Percentiles rank a stretch among this genome's conserved stretches.
Evolutionary conservation across 2,329 filamentous ascomycete genomes (phyloP).

Genomic region (Ambrosiella beaveri): DNA sequence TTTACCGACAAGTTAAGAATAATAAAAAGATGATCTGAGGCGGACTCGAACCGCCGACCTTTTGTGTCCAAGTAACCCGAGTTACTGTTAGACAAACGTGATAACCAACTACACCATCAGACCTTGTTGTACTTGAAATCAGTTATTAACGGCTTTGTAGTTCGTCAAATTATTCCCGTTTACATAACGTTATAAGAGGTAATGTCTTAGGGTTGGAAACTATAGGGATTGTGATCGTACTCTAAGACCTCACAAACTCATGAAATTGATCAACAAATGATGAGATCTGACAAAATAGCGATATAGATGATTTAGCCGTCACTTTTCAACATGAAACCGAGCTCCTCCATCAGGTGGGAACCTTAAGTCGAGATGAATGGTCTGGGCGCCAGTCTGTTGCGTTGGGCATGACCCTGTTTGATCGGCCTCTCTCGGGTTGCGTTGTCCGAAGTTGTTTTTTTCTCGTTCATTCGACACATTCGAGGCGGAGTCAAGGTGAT

Average conservation of each 20-base stretch:
- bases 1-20: background rate
- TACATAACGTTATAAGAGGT: background rate
- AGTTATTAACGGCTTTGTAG: background rate
- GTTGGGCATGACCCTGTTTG: background rate
- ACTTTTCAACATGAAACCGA: background rate
- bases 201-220: background rate
- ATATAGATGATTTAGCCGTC: background rate
- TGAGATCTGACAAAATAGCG: background rate
- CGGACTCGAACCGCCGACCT: slow-evolving; percentile 10
- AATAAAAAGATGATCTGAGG: slow-evolving; percentile 7
- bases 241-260: background rate
- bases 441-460: background rate
- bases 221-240: background rate
- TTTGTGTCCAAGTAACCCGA: slow-evolving; percentile 3
- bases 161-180: background rate
- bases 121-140: background rate
- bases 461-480: too few relatives aligned
- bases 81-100: slow-evolving; percentile 10
- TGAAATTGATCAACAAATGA: background rate
- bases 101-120: slow-evolving; percentile 12
- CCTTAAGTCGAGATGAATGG: background rate
- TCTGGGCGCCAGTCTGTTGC: background rate
- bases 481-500: too few relatives aligned
- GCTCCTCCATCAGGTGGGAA: background rate
- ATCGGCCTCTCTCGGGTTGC: background rate